These are phyloP conservation scores for Fusarium fracticaudum DNA, from an alignment of 2,329 filamentous ascomycete genomes.

Conservation along the genomic window DNA sequence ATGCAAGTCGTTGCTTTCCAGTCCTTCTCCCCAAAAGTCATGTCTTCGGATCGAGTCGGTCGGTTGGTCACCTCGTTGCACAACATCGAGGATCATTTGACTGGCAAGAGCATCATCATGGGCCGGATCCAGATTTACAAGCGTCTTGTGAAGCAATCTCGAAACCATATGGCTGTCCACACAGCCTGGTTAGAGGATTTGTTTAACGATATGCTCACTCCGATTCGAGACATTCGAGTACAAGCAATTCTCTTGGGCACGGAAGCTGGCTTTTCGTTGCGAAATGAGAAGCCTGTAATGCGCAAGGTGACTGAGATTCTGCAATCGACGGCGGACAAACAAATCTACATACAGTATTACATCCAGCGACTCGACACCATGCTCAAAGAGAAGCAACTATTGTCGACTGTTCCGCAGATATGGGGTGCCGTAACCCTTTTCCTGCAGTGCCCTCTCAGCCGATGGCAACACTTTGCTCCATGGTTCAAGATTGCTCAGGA, in stretches of 20 bases:
- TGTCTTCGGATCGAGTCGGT: conserved; percentile 76
- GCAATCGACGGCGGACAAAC: conserved; percentile 59
- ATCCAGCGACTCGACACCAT: conserved; percentile 73
- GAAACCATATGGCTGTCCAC: conserved; percentile 74
- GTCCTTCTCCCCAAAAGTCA: conserved; percentile 77
- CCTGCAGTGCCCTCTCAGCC: conserved; percentile 71
- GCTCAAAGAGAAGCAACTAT: conserved; percentile 65
- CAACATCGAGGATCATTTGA: conserved; percentile 76
- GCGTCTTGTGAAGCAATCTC: conserved; percentile 77
- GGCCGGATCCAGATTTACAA: conserved; percentile 83
- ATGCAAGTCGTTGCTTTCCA: conserved; percentile 85
- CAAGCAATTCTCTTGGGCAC: conserved; percentile 79
- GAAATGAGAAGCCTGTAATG: conserved; percentile 73
- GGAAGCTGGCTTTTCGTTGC: conserved; percentile 74
- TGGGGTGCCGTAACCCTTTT: conserved; percentile 88
- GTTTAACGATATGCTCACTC: conserved; percentile 83
- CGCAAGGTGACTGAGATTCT: conserved; percentile 74
- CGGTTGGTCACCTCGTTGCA: conserved; percentile 77
- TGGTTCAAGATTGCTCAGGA: conserved; percentile 84
- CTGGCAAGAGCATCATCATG: conserved; percentile 82
- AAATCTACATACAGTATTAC: conserved; percentile 76
- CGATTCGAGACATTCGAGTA: conserved; percentile 76
- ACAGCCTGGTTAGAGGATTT: conserved; percentile 84
- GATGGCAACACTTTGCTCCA: conserved; percentile 76
- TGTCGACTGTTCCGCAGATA: conserved; percentile 79